phyloP scores from a whole-genome alignment of 371 early-diverging fungal genomes.

The Phascolomyces articulosus region DNA sequence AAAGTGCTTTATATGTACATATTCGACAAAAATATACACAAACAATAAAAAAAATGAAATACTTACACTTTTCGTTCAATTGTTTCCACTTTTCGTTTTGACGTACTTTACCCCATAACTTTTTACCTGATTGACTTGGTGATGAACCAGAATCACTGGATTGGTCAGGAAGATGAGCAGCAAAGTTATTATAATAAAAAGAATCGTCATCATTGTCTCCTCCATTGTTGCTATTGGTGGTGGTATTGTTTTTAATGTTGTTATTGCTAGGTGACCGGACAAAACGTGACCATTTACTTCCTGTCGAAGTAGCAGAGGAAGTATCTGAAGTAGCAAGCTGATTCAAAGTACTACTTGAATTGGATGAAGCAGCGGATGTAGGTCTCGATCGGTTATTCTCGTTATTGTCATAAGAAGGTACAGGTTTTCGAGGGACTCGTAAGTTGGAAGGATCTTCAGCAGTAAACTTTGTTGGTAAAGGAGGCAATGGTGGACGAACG shows the following conservation, averaged over 20 bases:
- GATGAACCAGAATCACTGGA: constrained; percentile 3
- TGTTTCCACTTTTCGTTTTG: constrained; percentile 57
- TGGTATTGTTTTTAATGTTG: constrained; percentile 3
- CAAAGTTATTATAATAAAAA: constrained; percentile 48
- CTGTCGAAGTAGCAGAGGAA: constrained; percentile 17
- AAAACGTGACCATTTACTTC: constrained; percentile 19
- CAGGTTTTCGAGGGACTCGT: constrained; percentile 20
- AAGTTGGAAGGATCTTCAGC: constrained; percentile 9
- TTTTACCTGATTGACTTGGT: constrained; percentile 26
- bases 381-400: constrained; percentile 14
- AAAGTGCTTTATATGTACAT: not conserved
- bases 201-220: constrained; percentile 36
- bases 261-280: constrained; percentile 14
- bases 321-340: constrained; percentile 13
- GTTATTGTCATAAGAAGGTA: constrained; percentile 17
- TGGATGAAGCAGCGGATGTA: constrained; percentile 19
- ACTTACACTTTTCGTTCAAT: constrained; percentile 38
- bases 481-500: constrained; percentile 50
- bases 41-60: not conserved
- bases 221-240: not conserved
- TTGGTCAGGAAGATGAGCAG: constrained; percentile 36
- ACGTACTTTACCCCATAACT: constrained; percentile 51
- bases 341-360: constrained; percentile 12
- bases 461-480: constrained; percentile 29
- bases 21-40: not conserved